phyloP scores from a whole-genome alignment of 768 basidiomycete genomes.

The Hericium alpestre region DNA sequence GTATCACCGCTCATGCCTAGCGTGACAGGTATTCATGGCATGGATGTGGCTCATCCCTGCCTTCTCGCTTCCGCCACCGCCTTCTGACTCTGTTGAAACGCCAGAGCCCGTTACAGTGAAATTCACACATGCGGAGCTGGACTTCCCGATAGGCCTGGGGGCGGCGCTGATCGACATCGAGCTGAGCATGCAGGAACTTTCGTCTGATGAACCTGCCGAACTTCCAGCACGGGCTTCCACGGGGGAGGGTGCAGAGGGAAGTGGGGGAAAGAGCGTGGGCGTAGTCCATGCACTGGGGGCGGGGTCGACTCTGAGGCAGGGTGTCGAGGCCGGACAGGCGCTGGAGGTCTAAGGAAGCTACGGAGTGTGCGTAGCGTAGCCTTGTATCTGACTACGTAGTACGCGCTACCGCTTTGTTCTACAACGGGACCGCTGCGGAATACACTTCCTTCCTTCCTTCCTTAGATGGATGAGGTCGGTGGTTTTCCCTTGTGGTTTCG shows the following conservation, averaged over 20 bases:
- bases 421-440: no score
- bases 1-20: not conserved
- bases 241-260: not conserved
- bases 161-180: conserved; percentile 54
- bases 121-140: conserved; percentile 54
- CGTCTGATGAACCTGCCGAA: not conserved
- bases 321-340: not conserved
- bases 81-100: conserved; percentile 22
- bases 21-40: conserved; percentile 55
- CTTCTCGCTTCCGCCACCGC: conserved; percentile 51
- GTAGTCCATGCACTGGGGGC: conserved; percentile 9
- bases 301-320: not conserved
- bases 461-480: not conserved
- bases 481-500: not conserved
- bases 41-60: conserved; percentile 84
- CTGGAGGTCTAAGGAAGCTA: not conserved
- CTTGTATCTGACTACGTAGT: no score
- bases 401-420: no score
- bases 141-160: conserved; percentile 72
- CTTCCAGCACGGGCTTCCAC: not conserved
- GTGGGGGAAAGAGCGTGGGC: conserved; percentile 11
- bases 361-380: no score
- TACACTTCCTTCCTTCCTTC: no score
- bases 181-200: conserved; percentile 37
- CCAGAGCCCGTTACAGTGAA: conserved; percentile 26